Percentiles rank a stretch among this genome's conserved stretches.
phyloP scores from a whole-genome alignment of 73 alveolate species.

The Breviolum minutum region DNA sequence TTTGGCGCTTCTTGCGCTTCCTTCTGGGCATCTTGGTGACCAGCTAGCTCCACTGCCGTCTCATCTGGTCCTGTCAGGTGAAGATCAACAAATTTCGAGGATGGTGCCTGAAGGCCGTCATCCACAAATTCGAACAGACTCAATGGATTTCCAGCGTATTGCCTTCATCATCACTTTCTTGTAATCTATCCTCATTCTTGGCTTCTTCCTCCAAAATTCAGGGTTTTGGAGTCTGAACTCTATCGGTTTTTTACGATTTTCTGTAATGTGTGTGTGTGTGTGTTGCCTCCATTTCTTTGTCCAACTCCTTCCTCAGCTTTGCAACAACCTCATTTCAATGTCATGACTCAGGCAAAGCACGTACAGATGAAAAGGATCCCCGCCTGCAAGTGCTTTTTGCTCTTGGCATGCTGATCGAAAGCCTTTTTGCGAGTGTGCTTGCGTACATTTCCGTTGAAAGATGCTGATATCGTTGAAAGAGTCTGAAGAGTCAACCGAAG shows the following conservation, averaged over 20 bases:
- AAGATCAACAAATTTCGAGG: no score
- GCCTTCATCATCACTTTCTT: conserved; percentile 10
- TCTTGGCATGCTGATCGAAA: conserved; percentile 96
- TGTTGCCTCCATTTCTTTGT: conserved; percentile 53
- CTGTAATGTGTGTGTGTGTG: neutral
- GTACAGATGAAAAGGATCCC: neutral
- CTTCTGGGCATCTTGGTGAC: neutral
- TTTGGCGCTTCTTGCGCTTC: neutral
- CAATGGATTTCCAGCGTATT: neutral
- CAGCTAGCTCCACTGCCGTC: neutral
- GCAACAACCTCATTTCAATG: conserved; percentile 42
- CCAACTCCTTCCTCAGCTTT: conserved; percentile 76
- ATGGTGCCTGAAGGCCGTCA: no score
- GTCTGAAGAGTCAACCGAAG: no score
- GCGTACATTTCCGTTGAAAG: neutral
- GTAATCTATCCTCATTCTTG: conserved; percentile 32
- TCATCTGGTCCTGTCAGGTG: neutral
- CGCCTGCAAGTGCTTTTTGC: conserved; percentile 97
- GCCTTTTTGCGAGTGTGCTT: conserved; percentile 32
- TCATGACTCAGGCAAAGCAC: no score
- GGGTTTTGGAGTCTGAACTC: conserved; percentile 40
- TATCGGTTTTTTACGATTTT: neutral
- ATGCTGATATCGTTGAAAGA: neutral
- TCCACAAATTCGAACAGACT: neutral
- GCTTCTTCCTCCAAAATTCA: conserved; percentile 61